Percentiles rank a stretch among this genome's conserved stretches.
phyloP scores from a whole-genome alignment of 768 basidiomycete species.

The Pleurotus sapidus region DNA sequence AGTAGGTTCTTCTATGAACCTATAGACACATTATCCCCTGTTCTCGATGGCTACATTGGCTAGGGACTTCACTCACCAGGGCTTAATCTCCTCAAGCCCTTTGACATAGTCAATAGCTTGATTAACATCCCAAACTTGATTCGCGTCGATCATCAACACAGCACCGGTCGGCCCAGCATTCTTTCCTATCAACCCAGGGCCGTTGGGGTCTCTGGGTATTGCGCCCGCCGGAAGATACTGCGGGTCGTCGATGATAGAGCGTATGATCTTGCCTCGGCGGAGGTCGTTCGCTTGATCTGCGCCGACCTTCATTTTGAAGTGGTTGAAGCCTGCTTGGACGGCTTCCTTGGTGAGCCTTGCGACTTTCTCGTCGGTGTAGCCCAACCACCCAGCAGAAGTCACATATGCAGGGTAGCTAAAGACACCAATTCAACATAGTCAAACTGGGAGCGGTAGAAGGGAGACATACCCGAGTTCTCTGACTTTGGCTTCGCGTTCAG shows the following conservation, averaged over 20 bases:
- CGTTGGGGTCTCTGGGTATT: conserved; percentile 55
- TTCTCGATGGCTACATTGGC: no score
- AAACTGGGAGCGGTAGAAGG: neutral
- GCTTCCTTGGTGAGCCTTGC: conserved; percentile 83
- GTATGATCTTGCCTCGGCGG: conserved; percentile 83
- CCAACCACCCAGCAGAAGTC: conserved; percentile 91
- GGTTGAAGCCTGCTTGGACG: conserved; percentile 86
- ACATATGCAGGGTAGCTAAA: conserved; percentile 89
- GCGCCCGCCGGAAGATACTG: conserved; percentile 66
- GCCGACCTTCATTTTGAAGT: conserved; percentile 99
- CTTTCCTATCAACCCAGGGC: conserved; percentile 72
- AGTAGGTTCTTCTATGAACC: conserved; percentile 94
- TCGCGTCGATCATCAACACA: conserved; percentile 96
- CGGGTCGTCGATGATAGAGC: conserved; percentile 94
- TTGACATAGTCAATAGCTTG: conserved; percentile 92
- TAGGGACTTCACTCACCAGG: conserved; percentile 57
- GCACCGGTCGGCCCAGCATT: conserved; percentile 93
- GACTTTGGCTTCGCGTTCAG: conserved; percentile 75
- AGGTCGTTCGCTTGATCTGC: conserved; percentile 78
- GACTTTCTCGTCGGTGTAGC: conserved; percentile 93
- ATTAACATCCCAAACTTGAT: conserved; percentile 94
- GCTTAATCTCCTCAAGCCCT: conserved; percentile 74
- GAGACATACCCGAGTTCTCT: conserved; percentile 55
- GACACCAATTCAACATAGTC: neutral
- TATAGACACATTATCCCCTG: conserved; percentile 18